These are phyloP conservation scores for Populus hybrid DNA, from an alignment of 441 rosid genomes.

Conservation along the genomic window DNA sequence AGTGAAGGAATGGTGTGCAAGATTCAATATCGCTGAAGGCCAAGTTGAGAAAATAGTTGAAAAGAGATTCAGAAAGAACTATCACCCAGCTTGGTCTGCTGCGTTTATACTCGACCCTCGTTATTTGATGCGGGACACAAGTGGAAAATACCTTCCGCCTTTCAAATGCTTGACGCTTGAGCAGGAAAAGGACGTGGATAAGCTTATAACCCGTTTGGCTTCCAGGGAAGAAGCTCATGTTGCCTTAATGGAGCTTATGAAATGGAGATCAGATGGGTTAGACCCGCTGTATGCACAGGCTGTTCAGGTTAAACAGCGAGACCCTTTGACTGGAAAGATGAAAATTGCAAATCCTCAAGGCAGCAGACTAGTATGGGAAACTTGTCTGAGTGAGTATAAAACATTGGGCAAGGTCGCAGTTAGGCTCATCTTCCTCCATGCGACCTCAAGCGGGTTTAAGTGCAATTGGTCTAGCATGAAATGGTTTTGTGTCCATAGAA, in stretches of 20 bases:
- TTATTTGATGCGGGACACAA: slow-evolving; percentile 65
- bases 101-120: slow-evolving; percentile 91
- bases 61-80: slow-evolving; percentile 78
- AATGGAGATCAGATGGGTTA: slow-evolving; percentile 94
- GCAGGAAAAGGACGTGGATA: slow-evolving; percentile 93
- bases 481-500: slow-evolving; percentile 59
- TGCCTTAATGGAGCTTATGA: slow-evolving; percentile 95
- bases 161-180: slow-evolving; percentile 74
- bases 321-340: slow-evolving; percentile 83
- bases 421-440: slow-evolving; percentile 87
- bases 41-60: slow-evolving; percentile 74
- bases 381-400: slow-evolving; percentile 79
- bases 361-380: slow-evolving; percentile 96
- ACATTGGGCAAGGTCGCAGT: slow-evolving; percentile 88
- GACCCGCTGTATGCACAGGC: slow-evolving; percentile 90
- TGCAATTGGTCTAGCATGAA: slow-evolving; percentile 66
- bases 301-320: slow-evolving; percentile 87
- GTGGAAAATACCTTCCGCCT: slow-evolving; percentile 91
- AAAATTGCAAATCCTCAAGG: slow-evolving; percentile 83
- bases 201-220: slow-evolving; percentile 81
- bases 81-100: slow-evolving; percentile 98
- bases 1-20: slow-evolving; percentile 82
- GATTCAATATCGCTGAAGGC: slow-evolving; percentile 65
- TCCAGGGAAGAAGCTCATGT: slow-evolving; percentile 89
- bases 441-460: slow-evolving; percentile 77